Evolutionary conservation across 2,329 filamentous ascomycete genomes (phyloP).

Genomic region (Beauveria sp.): DNA sequence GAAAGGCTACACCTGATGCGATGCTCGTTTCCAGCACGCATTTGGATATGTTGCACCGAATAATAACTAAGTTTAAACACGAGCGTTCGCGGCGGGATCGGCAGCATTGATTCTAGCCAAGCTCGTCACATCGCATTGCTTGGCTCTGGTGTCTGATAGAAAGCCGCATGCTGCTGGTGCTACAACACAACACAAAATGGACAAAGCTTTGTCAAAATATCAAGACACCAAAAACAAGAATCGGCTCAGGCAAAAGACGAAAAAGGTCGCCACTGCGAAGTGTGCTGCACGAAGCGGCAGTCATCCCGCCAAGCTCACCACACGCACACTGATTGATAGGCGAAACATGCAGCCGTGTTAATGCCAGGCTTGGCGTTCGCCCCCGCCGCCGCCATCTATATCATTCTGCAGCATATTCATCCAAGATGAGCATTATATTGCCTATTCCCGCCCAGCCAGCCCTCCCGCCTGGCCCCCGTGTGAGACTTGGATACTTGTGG

Average conservation of each 20-base stretch:
- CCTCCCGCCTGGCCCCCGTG: too few relatives aligned
- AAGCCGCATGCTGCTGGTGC: too few relatives aligned
- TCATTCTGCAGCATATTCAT: neutral
- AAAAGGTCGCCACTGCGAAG: too few relatives aligned
- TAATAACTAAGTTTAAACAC: neutral
- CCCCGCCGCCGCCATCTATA: neutral
- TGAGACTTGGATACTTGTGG: neutral
- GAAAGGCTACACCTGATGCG: neutral
- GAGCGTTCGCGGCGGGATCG: neutral
- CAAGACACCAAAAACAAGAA: too few relatives aligned
- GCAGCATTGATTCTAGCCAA: neutral
- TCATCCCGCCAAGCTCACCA: neutral
- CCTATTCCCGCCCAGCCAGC: neutral
- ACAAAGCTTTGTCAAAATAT: too few relatives aligned
- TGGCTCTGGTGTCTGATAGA: neutral
- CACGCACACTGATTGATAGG: neutral
- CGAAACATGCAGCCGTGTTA: conserved; percentile 1
- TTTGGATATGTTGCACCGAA: neutral
- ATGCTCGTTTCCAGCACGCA: neutral
- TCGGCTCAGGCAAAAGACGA: too few relatives aligned
- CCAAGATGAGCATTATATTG: neutral
- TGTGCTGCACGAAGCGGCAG: too few relatives aligned
- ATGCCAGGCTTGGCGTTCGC: neutral
- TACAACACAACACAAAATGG: too few relatives aligned
- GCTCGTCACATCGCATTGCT: neutral